Conservation (phyloP, 306 rosid genomes). For the Sechiopsis laciniata region DNA sequence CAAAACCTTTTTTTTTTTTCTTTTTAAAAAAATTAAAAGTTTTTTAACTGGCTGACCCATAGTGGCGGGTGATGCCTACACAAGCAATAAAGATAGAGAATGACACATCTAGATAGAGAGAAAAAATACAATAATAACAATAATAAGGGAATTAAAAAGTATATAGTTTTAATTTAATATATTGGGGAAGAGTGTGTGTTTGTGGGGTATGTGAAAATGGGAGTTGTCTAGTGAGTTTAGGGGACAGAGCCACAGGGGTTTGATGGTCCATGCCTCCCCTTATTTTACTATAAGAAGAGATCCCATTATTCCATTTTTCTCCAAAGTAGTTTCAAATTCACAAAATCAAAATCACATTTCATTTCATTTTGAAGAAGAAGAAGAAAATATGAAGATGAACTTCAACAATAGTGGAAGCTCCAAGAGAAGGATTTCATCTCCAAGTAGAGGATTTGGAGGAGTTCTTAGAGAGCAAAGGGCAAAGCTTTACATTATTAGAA, state of each 20-base stretch:
- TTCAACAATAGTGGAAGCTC: slow-evolving; percentile 43
- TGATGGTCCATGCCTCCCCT: slow-evolving; percentile 57
- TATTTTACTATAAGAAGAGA: slow-evolving; percentile 35
- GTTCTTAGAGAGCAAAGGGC: slow-evolving; percentile 81
- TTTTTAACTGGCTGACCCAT: slow-evolving; percentile 33
- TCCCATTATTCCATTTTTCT: slow-evolving; percentile 19
- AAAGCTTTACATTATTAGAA: slow-evolving; percentile 75
- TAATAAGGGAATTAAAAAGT: not conserved
- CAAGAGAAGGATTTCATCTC: slow-evolving; percentile 67
- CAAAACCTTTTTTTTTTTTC: not conserved
- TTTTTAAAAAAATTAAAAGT: too few species aligned
- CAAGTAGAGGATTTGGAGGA: slow-evolving; percentile 73
- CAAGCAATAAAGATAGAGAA: slow-evolving; percentile 37
- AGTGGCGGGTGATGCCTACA: slow-evolving; percentile 47
- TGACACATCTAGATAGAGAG: slow-evolving; percentile 28
- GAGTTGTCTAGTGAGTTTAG: slow-evolving; percentile 56
- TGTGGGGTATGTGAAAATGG: slow-evolving; percentile 43
- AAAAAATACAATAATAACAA: not conserved
- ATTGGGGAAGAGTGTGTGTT: not conserved
- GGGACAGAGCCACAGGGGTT: slow-evolving; percentile 69
- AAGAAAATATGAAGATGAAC: slow-evolving; percentile 43
- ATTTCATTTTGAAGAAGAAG: not conserved
- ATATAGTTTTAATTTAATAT: not conserved
- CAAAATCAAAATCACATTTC: not conserved
- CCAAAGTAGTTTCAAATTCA: slow-evolving; percentile 19